A percentile compares a stretch with the other conserved stretches of the same genome.
Conservation (phyloP, 352 stramenopile genomes). For the Pythium aquatile region DNA sequence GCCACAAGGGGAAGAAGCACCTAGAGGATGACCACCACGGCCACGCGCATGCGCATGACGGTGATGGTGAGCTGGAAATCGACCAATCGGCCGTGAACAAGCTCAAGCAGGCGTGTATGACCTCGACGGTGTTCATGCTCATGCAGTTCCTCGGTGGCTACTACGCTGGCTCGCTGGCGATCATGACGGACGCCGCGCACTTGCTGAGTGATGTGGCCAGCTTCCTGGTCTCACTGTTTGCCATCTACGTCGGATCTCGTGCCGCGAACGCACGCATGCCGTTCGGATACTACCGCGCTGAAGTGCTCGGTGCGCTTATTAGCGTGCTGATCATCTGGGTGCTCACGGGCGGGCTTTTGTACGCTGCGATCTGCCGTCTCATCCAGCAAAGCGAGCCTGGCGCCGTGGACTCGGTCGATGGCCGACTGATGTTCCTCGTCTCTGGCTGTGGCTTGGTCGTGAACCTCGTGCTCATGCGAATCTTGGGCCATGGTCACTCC, state of each 20-base stretch:
- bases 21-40: conserved; percentile 14
- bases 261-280: conserved; percentile 70
- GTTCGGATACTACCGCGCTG: conserved; percentile 95
- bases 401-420: conserved; percentile 78
- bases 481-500: conserved; percentile 80
- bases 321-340: conserved; percentile 94
- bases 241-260: conserved; percentile 68
- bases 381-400: conserved; percentile 43
- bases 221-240: conserved; percentile 82
- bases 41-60: conserved; percentile 19
- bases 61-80: conserved; percentile 26
- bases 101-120: conserved; percentile 67
- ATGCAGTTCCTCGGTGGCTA: conserved; percentile 95
- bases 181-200: conserved; percentile 90
- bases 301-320: conserved; percentile 95
- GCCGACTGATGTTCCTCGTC: conserved; percentile 94
- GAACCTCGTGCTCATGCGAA: conserved; percentile 94
- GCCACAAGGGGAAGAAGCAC: conserved; percentile 26
- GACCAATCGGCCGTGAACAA: conserved; percentile 61
- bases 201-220: conserved; percentile 76
- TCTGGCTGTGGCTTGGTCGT: conserved; percentile 92
- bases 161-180: conserved; percentile 92
- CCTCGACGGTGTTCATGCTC: conserved; percentile 94
- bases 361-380: conserved; percentile 88
- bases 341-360: conserved; percentile 90